Conservation (phyloP, 495 filamentous ascomycete species). For the Penicillium chermesinum region DNA sequence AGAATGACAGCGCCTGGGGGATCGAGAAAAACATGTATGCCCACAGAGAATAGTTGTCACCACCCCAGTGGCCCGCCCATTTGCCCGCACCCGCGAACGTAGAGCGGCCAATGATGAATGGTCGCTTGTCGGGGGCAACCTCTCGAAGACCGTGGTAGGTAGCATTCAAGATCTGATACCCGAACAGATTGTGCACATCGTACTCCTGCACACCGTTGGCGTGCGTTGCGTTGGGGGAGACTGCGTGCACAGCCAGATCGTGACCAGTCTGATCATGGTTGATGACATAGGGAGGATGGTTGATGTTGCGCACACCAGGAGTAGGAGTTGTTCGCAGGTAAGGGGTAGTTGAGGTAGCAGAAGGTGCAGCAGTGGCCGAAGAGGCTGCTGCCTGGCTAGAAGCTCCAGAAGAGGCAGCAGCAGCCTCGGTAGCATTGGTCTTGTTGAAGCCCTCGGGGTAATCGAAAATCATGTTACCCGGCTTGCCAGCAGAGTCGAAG, state of each 20-base stretch:
- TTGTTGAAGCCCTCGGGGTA: constrained; percentile 71
- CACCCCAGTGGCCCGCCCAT: constrained; percentile 84
- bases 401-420: constrained; percentile 11
- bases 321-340: constrained; percentile 64
- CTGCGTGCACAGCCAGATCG: constrained; percentile 67
- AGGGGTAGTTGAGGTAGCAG: constrained; percentile 34
- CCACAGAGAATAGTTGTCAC: constrained; percentile 71
- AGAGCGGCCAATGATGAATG: constrained; percentile 81
- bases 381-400: constrained; percentile 7
- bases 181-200: constrained; percentile 74
- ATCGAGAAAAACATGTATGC: constrained; percentile 72
- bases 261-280: constrained; percentile 65
- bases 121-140: constrained; percentile 61
- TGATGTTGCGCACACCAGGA: constrained; percentile 65
- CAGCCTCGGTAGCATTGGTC: constrained; percentile 65
- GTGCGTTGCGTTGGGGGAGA: constrained; percentile 76
- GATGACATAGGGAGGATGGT: constrained; percentile 76
- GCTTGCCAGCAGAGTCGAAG: constrained; percentile 62
- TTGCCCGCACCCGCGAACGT: constrained; percentile 78
- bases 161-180: constrained; percentile 71
- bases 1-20: constrained; percentile 73
- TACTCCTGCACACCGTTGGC: constrained; percentile 67
- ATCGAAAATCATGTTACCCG: constrained; percentile 52
- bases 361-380: constrained; percentile 27
- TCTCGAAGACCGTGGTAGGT: constrained; percentile 68